Base-by-base conservation (phyloP, 1,139 yeast genomes). In the Geotrichum macrosporum region DNA sequence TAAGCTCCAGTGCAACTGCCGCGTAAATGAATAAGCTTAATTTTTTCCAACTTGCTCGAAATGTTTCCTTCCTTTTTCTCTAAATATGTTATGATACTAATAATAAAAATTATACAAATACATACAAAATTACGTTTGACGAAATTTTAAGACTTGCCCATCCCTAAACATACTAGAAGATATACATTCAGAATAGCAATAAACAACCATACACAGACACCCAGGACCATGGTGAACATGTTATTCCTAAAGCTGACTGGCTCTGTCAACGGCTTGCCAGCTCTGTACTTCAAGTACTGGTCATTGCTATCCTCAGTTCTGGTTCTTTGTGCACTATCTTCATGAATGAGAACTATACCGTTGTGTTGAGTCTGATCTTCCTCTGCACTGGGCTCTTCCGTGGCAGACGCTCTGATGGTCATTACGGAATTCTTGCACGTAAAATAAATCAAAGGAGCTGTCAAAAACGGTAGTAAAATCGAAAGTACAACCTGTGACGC, bases 401-500 rank as follows among this genome's bases (percentile, higher is more conserved):
- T 12, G 10, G 22, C 57, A 9, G 71, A 61, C 50, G 71, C 72
- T 5, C 78, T 75, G 8, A 88, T 67, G 4, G 58, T 70, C 95
- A 85, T 85, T 42, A 79, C 72, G 20, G 73, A 68, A 57, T 76
- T 78, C 35, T 69, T 71, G 53, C 84, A 77, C 1, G 94, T 84
- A 62, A 85, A 80, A 61, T 78, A 84, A 44, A 85, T 78, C 62
- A 85, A 69, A 3, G 94, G 94, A 1, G 89, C 88, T 10, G 85
- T 78, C 35, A 85, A 68, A 51, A 84, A 78, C 3, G 94, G 94
- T 50, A 85, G 70, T 40, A 84, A 70, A 45, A 84, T 73, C 1
- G 92, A 82, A 41, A 85, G 69, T 1, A 83, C 79, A 29, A 85
- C 87, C 64, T 85, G 94, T 0, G 88, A 78, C 10, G 84, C 82